Base-by-base conservation (phyloP, 2,329 filamentous ascomycete species). In the Escovopsis sp. region DNA sequence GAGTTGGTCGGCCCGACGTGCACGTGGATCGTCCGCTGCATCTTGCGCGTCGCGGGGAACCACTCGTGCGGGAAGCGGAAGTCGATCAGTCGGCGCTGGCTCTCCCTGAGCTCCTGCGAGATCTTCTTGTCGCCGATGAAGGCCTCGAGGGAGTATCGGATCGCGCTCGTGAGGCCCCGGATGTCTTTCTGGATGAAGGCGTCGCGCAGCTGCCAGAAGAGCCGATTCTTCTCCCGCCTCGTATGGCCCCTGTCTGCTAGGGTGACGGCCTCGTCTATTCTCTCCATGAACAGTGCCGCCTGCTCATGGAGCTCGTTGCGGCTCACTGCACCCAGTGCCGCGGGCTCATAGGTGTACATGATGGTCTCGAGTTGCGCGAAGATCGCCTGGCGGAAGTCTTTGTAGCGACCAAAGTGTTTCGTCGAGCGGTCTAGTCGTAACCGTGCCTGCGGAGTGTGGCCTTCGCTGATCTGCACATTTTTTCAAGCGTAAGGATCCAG, bases 1-100 rank as follows among this genome's bases (percentile, higher is more conserved):
- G 91, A 96, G 60, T 98, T 98, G 2, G 91, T 98, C 1, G 91
- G 91, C 0, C 91, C 91, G 39, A 98, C 87, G 53, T 98, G 91
- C 15, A 98, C 67, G 63, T 96, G 86, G 34, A 98, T 73, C 0
- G 77, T 89, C 36, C 91, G 73, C 53, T 88, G 84, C 51, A 91
- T 68, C 37, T 76, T 71, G 44, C 93, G 74, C 2, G 91, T 91
- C 4, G 75, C 78, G 1, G 89, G 86, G 55, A 81, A 96, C 89
- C 89, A 96, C 58, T 98, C 91, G 41, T 80, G 73, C 0, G 91
- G 91, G 58, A 79, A 87, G n/a, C 87, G 76, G 49, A 94, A 65
- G 61, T 95, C 86, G n/a, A 85, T 75, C 12, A 93, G 62, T 15
- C 70, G 69, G 50, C 67, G 65, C 51, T 88, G 83, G 27, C 72